Conservation (phyloP, 177 flowering plant genomes). For the Tripterygium wilfordii region DNA sequence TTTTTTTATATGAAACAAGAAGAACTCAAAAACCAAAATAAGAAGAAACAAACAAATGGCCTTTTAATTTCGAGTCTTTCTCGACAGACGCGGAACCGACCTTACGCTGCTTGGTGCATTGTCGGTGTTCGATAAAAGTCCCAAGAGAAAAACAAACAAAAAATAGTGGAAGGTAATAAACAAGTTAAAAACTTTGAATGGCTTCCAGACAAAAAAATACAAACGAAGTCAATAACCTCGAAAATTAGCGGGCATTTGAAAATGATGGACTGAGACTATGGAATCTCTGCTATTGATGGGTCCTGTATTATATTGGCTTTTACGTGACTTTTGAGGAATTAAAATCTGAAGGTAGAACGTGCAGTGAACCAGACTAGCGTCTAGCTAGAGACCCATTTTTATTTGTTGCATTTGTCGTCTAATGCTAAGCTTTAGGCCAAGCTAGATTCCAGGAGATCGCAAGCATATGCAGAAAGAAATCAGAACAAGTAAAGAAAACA, state of each 20-base stretch:
- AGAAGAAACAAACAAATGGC: constrained; percentile 2
- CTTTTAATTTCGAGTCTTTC: constrained; percentile 9
- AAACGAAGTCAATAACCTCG: no score
- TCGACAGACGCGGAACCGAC: constrained; percentile 8
- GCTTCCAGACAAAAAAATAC: neutral
- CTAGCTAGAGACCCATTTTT: neutral
- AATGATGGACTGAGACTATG: no score
- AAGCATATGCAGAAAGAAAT: neutral
- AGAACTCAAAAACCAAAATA: constrained; percentile 9
- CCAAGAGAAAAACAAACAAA: neutral
- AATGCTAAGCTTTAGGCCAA: constrained; percentile 6
- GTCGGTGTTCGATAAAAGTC: constrained; percentile 9
- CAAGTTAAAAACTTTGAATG: constrained; percentile 11
- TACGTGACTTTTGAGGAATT: constrained; percentile 8
- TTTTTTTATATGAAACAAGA: constrained; percentile 2
- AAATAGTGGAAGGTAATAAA: constrained; percentile 5
- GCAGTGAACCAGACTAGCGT: constrained; percentile 11
- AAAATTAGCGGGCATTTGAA: no score
- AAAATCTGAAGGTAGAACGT: constrained; percentile 22
- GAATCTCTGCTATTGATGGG: no score
- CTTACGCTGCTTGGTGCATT: constrained; percentile 6
- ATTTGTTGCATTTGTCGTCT: constrained; percentile 23
- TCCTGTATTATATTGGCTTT: no score
- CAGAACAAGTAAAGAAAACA: neutral
- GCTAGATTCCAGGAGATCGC: constrained; percentile 18